Evolutionary conservation across 768 basidiomycete species (phyloP).

Genomic region (Calocera cornea): DNA sequence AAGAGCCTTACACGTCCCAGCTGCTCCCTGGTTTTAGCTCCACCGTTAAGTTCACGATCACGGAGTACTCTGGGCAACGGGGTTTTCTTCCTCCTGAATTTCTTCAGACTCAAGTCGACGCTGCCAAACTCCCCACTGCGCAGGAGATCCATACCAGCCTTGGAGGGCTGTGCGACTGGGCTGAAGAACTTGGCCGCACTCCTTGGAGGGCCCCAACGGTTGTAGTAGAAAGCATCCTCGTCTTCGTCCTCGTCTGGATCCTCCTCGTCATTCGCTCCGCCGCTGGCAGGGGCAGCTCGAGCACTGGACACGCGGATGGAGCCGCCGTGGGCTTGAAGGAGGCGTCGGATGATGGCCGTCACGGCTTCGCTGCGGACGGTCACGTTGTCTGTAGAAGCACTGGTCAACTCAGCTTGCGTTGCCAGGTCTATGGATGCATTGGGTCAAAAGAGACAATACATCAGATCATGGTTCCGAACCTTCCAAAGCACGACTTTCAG

Average conservation of each 20-base stretch:
- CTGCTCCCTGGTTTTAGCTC: constrained; percentile 36
- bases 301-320: not conserved
- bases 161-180: constrained; percentile 42
- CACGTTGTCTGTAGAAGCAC: not conserved
- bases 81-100: constrained; percentile 14
- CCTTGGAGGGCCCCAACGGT: constrained; percentile 6
- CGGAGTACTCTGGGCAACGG: constrained; percentile 35
- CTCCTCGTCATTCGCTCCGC: constrained; percentile 7
- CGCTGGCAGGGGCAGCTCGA: not conserved
- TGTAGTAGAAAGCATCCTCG: constrained; percentile 16
- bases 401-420: constrained; percentile 1
- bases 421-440: not conserved
- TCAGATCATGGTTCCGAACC: not conserved
- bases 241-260: constrained; percentile 20
- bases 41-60: constrained; percentile 26
- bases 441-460: not conserved
- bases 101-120: constrained; percentile 37
- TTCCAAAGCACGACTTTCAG: not conserved
- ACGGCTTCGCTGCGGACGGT: not conserved
- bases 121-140: constrained; percentile 70
- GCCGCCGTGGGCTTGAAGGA: not conserved
- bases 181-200: constrained; percentile 26
- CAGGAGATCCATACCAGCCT: constrained; percentile 49
- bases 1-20: constrained; percentile 36
- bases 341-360: not conserved